Base-by-base conservation (phyloP, 192 early-diverging fungal genomes). In the Coemansia sp. region DNA sequence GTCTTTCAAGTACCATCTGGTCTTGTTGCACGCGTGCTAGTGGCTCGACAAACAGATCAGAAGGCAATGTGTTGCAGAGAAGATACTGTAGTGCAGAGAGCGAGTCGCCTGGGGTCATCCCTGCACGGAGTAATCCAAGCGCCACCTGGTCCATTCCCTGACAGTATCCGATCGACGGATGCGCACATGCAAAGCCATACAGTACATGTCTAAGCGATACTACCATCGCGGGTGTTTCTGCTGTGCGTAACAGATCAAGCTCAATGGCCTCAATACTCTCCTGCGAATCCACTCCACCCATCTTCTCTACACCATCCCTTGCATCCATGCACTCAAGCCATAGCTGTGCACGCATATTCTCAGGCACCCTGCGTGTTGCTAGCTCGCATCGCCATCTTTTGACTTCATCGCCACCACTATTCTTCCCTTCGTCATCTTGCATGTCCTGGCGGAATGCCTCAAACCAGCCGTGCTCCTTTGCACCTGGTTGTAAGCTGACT, bases 101-200 rank as follows among this genome's bases (percentile, higher is more conserved):
- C 6, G 80, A 57, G 17, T 79, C 78, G 36, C 58, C 55, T 22
- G 72, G 60, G 19, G 54, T 46, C 39, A 78, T 60, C 10, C 78
- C 77, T 4, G 80, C 77, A 17, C 62, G 27, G 4, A 82, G 61
- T 9, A 82, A 50, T 5, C 75, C 79, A 37, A 60, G 60, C 11
- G 78, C 78, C 14, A 82, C 64, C 39, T 73, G 68, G 40, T 82
- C 72, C 80, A 82, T 82, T 40, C 80, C 80, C 55, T 82, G 80
- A 42, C 80, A 82, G 51, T 82, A 82, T 18, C 80, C 80, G 20
- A 70, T 55, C 6, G 42, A 58, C 0, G 80, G 78, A 40, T 70
- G 67, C 11, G 55, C 55, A 13, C 28, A 40, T 14, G 36, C 59
- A 24, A 58, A 74, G 23, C 48, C 60, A 53, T 61, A 63, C 35